Evolutionary conservation across 148 eudicot species (phyloP).

Genomic region (Chenopodium berlandieri): DNA sequence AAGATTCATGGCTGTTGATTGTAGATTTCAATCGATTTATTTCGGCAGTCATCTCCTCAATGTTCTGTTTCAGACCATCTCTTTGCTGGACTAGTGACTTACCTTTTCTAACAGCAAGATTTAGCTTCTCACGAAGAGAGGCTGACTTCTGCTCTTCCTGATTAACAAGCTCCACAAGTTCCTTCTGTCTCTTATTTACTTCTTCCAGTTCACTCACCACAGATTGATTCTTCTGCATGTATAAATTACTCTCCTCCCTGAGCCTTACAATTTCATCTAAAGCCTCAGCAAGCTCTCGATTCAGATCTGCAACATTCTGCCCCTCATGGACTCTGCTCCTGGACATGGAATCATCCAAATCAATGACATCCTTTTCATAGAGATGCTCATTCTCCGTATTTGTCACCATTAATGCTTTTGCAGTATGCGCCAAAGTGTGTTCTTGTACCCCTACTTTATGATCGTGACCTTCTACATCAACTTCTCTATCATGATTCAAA

Average conservation of each 20-base stretch:
- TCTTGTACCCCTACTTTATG: conserved; percentile 10
- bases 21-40: conserved; percentile 58
- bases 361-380: conserved; percentile 23
- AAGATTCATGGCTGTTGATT: conserved; percentile 43
- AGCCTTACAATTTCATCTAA: conserved; percentile 44
- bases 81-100: conserved; percentile 89
- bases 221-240: conserved; percentile 47
- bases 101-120: conserved; percentile 91
- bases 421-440: conserved; percentile 14
- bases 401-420: conserved; percentile 13
- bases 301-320: conserved; percentile 39
- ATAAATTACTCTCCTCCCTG: conserved; percentile 59
- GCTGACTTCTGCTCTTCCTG: conserved; percentile 94
- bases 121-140: conserved; percentile 84
- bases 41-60: conserved; percentile 61
- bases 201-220: conserved; percentile 50
- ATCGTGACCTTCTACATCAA: conserved; percentile 25
- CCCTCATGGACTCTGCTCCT: conserved; percentile 34
- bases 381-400: conserved; percentile 25
- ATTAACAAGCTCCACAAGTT: conserved; percentile 56
- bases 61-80: conserved; percentile 73
- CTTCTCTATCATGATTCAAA: conserved; percentile 34
- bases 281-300: conserved; percentile 55
- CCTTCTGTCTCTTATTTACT: conserved; percentile 39
- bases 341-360: conserved; percentile 27